phyloP scores from a whole-genome alignment of 1,284 basidiomycete species.

The Mycosarcoma mackinlayi region DNA sequence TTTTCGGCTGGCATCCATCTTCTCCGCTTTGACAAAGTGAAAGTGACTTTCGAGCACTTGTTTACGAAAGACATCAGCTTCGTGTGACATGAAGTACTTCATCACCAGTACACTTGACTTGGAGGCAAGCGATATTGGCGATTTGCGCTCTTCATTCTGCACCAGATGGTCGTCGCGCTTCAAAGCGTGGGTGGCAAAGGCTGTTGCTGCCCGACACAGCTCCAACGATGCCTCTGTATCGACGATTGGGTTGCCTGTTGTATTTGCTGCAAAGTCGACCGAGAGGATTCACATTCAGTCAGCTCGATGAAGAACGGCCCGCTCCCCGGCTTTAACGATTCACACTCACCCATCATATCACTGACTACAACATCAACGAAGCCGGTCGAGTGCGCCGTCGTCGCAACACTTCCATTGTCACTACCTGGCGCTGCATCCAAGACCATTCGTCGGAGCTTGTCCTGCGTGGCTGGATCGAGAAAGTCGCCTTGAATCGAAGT shows the following conservation, averaged over 20 bases:
- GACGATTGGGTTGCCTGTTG: constrained; percentile 44
- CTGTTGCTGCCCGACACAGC: constrained; percentile 36
- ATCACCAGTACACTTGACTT: constrained; percentile 38
- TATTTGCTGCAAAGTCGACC: constrained; percentile 27
- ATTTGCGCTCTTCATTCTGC: not conserved
- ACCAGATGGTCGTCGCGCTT: constrained; percentile 4
- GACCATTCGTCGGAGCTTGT: constrained; percentile 19
- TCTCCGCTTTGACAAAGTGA: constrained; percentile 52
- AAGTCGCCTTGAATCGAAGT: constrained; percentile 57
- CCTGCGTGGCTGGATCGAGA: constrained; percentile 27
- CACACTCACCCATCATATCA: constrained; percentile 62
- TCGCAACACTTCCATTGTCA: not conserved
- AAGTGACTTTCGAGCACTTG: constrained; percentile 51
- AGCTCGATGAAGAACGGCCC: not conserved
- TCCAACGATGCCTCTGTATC: constrained; percentile 51
- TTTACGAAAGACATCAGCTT: constrained; percentile 56
- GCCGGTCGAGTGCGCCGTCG: not conserved
- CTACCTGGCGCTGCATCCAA: not conserved
- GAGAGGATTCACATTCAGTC: not conserved
- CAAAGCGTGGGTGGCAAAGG: constrained; percentile 27
- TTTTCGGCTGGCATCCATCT: constrained; percentile 58
- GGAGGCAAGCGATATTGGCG: constrained; percentile 13
- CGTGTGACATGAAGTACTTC: constrained; percentile 60
- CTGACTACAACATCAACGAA: constrained; percentile 60
- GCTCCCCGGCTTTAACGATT: not conserved